Conservation (phyloP, 1,284 basidiomycete genomes). For the Cryptococcus floricola region DNA sequence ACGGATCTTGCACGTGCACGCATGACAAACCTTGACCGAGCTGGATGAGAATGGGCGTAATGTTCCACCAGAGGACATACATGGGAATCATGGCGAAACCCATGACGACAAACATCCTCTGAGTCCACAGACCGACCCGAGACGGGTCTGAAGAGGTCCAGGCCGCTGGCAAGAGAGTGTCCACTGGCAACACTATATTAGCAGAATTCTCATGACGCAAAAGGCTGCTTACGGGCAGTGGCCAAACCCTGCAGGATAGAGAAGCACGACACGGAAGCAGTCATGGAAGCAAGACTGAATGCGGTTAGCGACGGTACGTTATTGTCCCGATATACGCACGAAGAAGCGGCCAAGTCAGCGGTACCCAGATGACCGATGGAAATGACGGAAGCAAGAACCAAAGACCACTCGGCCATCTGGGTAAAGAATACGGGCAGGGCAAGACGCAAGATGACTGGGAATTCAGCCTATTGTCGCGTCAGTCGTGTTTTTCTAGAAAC, state of each 20-base stretch:
- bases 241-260: constrained; percentile 81
- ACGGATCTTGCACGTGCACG: not conserved
- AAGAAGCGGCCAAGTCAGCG: constrained; percentile 66
- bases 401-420: constrained; percentile 49
- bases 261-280: constrained; percentile 65
- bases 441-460: constrained; percentile 36
- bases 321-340: constrained; percentile 36
- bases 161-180: constrained; percentile 83
- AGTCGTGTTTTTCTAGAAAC: not conserved
- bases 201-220: not conserved
- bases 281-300: constrained; percentile 69
- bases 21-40: constrained; percentile 63
- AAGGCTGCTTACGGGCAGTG: constrained; percentile 55
- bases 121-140: constrained; percentile 84
- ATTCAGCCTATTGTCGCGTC: constrained; percentile 28
- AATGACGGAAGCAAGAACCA: constrained; percentile 55
- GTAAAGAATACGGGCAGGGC: constrained; percentile 46
- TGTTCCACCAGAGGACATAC: constrained; percentile 65
- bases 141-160: constrained; percentile 81
- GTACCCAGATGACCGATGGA: constrained; percentile 80
- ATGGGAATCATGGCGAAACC: constrained; percentile 51
- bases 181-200: constrained; percentile 51
- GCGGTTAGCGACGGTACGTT: constrained; percentile 5
- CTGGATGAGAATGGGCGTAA: constrained; percentile 69
- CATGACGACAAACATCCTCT: constrained; percentile 75